Conservation (phyloP, 345 rosid genomes). For the Lumnitzera racemosa region DNA sequence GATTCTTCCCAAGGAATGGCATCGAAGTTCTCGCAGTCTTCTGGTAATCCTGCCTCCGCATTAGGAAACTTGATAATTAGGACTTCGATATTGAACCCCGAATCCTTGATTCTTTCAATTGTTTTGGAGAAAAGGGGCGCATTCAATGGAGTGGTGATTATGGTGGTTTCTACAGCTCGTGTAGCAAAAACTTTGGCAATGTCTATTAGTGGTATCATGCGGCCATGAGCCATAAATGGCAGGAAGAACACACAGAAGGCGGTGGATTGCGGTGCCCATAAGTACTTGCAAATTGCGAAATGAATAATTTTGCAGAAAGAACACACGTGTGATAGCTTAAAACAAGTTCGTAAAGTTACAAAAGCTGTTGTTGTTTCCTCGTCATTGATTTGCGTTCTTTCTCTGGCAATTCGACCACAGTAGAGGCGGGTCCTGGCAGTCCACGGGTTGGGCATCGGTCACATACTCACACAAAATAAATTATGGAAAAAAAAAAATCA, state of each 20-base stretch:
- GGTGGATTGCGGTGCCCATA: no score
- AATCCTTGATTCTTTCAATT: not conserved
- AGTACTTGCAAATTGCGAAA: no score
- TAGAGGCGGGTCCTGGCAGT: no score
- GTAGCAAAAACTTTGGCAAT: slow-evolving; percentile 43
- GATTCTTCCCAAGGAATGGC: not conserved
- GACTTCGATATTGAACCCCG: slow-evolving; percentile 23
- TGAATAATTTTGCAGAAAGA: no score
- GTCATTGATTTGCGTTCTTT: no score
- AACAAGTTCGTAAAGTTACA: no score
- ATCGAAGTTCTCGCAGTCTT: slow-evolving; percentile 38
- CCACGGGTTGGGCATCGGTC: no score
- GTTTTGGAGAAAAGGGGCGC: not conserved
- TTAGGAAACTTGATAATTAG: slow-evolving; percentile 32
- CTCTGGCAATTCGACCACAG: no score
- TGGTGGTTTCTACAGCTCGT: slow-evolving; percentile 29
- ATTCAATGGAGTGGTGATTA: slow-evolving; percentile 43
- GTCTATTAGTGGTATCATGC: slow-evolving; percentile 47
- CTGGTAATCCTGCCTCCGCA: slow-evolving; percentile 32
- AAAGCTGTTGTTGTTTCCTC: no score
- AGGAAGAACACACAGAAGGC: slow-evolving; percentile 28
- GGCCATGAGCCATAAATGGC: slow-evolving; percentile 54
- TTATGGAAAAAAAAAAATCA: no score
- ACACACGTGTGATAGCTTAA: no score
- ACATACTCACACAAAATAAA: no score